Percentiles rank a stretch among this genome's conserved stretches.
phyloP scores from a whole-genome alignment of 257 asterid genomes.

The Marsdenia floribunda region DNA sequence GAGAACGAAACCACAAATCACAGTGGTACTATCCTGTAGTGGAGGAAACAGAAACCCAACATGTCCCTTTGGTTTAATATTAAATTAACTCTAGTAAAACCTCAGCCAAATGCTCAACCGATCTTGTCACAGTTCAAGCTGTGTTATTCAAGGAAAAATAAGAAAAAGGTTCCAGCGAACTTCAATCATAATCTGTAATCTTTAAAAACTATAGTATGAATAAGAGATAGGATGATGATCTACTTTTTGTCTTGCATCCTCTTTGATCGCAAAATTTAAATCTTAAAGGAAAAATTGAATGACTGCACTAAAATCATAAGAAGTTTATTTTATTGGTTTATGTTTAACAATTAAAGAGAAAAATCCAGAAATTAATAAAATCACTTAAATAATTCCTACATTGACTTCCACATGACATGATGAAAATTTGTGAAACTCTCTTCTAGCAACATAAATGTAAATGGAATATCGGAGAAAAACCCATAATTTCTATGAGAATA shows the following conservation, averaged over 20 bases:
- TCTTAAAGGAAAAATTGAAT: too few species aligned
- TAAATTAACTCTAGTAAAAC: not conserved
- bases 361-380: not conserved
- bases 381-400: too few species aligned
- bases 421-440: not conserved
- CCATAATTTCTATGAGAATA: not conserved
- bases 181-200: not conserved
- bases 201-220: not conserved
- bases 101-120: not conserved
- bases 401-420: not conserved
- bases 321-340: too few species aligned
- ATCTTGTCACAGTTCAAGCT: not conserved
- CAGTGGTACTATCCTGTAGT: not conserved
- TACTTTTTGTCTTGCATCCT: not conserved
- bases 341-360: not conserved
- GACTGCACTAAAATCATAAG: not conserved
- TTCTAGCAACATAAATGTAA: too few species aligned
- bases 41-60: not conserved
- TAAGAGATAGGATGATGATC: not conserved
- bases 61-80: not conserved
- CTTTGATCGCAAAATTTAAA: too few species aligned
- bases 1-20: not conserved
- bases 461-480: not conserved
- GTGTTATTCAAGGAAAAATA: not conserved
- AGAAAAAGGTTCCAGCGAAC: not conserved